These are phyloP conservation scores for Ambrosia hybrid DNA, from an alignment of 140 eudicot species.

Conservation along the genomic window DNA sequence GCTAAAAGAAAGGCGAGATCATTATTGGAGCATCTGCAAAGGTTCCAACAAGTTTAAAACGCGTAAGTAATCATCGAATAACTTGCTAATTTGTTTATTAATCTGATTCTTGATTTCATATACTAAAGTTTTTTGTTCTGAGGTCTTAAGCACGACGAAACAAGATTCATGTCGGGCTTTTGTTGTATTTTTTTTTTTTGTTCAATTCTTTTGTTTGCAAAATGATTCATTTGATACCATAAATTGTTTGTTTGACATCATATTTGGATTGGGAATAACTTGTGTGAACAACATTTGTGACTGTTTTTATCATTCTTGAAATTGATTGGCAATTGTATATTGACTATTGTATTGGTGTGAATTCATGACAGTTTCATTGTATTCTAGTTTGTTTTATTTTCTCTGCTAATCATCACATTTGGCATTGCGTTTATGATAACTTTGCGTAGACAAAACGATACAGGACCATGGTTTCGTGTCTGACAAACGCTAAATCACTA, in stretches of 20 bases:
- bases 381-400: not conserved
- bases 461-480: no score
- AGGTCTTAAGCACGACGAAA: constrained; percentile 27
- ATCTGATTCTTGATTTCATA: constrained; percentile 35
- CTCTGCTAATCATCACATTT: no score
- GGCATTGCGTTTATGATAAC: no score
- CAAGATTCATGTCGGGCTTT: constrained; percentile 21
- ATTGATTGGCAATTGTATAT: constrained; percentile 36
- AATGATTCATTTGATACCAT: constrained; percentile 30
- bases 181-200: not conserved
- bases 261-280: constrained; percentile 31
- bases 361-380: constrained; percentile 7
- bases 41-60: constrained; percentile 35
- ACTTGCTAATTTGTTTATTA: constrained; percentile 42
- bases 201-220: constrained; percentile 19
- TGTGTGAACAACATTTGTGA: constrained; percentile 32
- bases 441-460: no score
- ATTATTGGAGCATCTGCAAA: constrained; percentile 68
- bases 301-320: constrained; percentile 18
- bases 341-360: constrained; percentile 12
- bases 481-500: no score
- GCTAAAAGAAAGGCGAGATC: constrained; percentile 83
- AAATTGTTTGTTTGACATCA: constrained; percentile 28
- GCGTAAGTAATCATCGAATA: constrained; percentile 6
- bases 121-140: constrained; percentile 23